Evolutionary conservation across 805 yeast species (phyloP).

Genomic region (Candida railenensis): DNA sequence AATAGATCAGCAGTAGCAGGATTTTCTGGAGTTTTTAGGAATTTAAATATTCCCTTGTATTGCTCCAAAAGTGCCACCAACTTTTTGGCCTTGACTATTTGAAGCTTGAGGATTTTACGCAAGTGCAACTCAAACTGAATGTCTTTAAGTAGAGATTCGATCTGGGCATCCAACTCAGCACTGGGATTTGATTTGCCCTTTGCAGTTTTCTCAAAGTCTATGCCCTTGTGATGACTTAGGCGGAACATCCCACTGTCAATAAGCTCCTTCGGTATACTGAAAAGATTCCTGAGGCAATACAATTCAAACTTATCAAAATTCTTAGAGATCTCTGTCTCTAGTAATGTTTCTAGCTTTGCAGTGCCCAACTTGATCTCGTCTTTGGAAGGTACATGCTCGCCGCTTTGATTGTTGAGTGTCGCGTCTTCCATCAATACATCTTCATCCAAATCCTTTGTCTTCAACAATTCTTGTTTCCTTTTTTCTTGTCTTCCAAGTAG

Average conservation of each 20-base stretch:
- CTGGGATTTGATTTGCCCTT: constrained; percentile 5
- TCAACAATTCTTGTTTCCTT: constrained; percentile 16
- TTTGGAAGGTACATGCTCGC: constrained; percentile 11
- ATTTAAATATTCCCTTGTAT: constrained; percentile 28
- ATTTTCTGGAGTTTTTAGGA: constrained; percentile 18
- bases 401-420: neutral
- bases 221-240: constrained; percentile 63
- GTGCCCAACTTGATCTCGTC: constrained; percentile 74
- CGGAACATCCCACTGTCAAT: constrained; percentile 65
- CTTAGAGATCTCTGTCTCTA: constrained; percentile 74
- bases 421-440: constrained; percentile 11
- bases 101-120: constrained; percentile 39
- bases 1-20: constrained; percentile 24
- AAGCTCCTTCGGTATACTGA: constrained; percentile 66
- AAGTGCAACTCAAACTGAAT: constrained; percentile 45
- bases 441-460: constrained; percentile 9
- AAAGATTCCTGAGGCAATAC: constrained; percentile 74
- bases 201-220: constrained; percentile 24
- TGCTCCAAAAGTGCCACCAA: constrained; percentile 30
- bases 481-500: constrained; percentile 39
- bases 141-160: constrained; percentile 32
- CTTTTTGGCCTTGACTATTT: constrained; percentile 36
- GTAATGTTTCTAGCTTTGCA: constrained; percentile 71
- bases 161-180: constrained; percentile 24
- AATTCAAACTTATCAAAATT: constrained; percentile 86